phyloP scores from a whole-genome alignment of 2,329 filamentous ascomycete genomes.

The Aspergillus luchuensis region DNA sequence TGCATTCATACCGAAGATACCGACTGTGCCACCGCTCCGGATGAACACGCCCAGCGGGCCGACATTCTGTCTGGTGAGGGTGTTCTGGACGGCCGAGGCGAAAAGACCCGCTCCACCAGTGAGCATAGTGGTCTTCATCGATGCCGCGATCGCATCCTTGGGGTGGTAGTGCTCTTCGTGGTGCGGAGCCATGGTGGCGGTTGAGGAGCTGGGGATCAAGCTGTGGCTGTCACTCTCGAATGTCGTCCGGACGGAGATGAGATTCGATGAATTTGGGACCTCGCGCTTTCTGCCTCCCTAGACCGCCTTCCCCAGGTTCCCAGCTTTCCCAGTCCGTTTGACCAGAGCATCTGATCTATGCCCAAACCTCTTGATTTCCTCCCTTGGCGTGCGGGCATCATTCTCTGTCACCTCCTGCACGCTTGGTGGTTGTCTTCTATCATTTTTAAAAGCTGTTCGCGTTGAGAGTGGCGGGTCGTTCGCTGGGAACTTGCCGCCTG shows the following conservation, averaged over 20 bases:
- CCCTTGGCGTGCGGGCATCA: slow-evolving; percentile 1
- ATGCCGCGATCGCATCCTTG: slow-evolving; percentile 71
- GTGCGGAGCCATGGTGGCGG: slow-evolving; percentile 52
- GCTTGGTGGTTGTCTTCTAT: background rate
- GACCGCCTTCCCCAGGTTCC: slow-evolving; percentile 26
- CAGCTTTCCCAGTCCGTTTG: slow-evolving; percentile 14
- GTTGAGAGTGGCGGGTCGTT: slow-evolving; percentile 7
- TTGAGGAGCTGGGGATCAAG: slow-evolving; percentile 19
- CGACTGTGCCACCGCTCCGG: slow-evolving; percentile 73
- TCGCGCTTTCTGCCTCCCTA: slow-evolving; percentile 27
- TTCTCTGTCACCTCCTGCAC: background rate
- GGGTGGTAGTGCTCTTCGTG: slow-evolving; percentile 64
- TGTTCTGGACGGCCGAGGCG: slow-evolving; percentile 80
- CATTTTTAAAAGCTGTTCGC: background rate
- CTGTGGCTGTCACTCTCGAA: slow-evolving; percentile 30
- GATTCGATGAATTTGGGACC: slow-evolving; percentile 30
- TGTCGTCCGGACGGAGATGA: slow-evolving; percentile 24
- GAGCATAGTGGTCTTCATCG: slow-evolving; percentile 65
- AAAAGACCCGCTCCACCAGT: slow-evolving; percentile 70
- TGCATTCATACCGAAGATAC: slow-evolving; percentile 59
- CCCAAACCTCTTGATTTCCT: background rate
- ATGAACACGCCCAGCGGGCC: slow-evolving; percentile 80
- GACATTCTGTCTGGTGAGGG: slow-evolving; percentile 78
- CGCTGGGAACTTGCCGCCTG: slow-evolving; percentile 1
- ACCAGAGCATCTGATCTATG: slow-evolving; percentile 9